These are phyloP conservation scores for Eimeria tenella DNA, from an alignment of 169 alveolate genomes.

Conservation along the genomic window DNA sequence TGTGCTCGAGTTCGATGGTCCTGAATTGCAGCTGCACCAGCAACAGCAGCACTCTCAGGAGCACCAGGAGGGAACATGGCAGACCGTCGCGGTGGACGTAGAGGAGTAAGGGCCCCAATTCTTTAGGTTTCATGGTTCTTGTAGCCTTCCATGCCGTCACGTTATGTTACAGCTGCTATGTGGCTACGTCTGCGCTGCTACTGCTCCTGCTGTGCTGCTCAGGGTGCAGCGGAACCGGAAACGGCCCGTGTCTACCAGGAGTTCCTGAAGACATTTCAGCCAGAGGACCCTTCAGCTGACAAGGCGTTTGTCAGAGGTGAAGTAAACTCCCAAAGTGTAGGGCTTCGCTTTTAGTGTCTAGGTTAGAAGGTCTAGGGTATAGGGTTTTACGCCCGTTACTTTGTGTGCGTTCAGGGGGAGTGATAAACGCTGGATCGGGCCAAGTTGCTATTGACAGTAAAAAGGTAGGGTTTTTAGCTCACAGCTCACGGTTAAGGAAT, in stretches of 20 bases:
- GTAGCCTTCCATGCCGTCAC: background rate
- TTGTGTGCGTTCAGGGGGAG: background rate
- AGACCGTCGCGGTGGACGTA: slow-evolving; percentile 68
- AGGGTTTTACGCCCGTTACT: background rate
- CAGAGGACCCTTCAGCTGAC: slow-evolving; percentile 70
- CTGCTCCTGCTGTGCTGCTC: background rate
- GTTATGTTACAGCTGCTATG: background rate
- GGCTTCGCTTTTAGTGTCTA: background rate
- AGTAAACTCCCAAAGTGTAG: background rate
- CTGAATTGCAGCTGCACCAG: background rate
- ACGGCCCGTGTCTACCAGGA: slow-evolving; percentile 69
- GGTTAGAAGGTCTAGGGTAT: background rate
- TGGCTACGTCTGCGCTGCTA: background rate
- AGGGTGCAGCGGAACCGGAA: slow-evolving; percentile 58
- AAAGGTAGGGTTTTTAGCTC: slow-evolving; percentile 30
- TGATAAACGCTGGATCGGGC: slow-evolving; percentile 70
- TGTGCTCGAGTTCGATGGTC: slow-evolving; percentile 24
- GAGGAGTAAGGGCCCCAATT: slow-evolving; percentile 21
- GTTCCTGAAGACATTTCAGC: slow-evolving; percentile 72
- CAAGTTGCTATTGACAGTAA: slow-evolving; percentile 44
- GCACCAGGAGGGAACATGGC: slow-evolving; percentile 53
- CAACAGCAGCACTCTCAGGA: slow-evolving; percentile 51
- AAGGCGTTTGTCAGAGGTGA: slow-evolving; percentile 70
- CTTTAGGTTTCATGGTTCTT: background rate
- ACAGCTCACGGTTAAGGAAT: background rate